These are phyloP conservation scores for Aphanomyces stellatus DNA, from an alignment of 352 stramenopile species.

Conservation along the genomic window DNA sequence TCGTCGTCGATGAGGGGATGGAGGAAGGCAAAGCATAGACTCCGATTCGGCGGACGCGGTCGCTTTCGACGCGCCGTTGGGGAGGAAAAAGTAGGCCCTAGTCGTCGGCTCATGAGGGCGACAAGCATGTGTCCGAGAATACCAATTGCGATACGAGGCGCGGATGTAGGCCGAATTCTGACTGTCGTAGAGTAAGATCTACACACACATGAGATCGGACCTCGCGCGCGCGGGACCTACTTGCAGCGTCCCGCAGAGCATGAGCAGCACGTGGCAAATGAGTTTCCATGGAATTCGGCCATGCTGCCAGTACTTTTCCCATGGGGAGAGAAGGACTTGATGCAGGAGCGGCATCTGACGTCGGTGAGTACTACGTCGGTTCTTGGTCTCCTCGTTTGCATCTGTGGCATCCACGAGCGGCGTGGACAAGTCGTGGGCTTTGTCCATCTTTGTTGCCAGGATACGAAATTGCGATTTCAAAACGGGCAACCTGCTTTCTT, in stretches of 20 bases:
- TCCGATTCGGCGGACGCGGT: conserved; percentile 25
- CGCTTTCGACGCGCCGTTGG: conserved; percentile 37
- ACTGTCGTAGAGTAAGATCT: conserved; percentile 69
- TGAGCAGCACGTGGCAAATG: conserved; percentile 58
- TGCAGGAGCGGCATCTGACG: no score
- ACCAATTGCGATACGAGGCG: conserved; percentile 78
- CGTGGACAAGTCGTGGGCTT: no score
- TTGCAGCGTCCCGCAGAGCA: conserved; percentile 32
- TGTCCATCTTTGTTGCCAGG: no score
- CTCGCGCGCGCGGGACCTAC: not conserved
- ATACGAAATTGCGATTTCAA: no score
- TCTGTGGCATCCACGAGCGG: no score
- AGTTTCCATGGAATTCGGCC: conserved; percentile 81
- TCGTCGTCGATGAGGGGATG: not conserved
- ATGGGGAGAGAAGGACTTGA: no score
- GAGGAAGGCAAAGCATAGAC: not conserved
- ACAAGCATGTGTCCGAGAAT: not conserved
- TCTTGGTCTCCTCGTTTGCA: no score
- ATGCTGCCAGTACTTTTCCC: conserved; percentile 64
- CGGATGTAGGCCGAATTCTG: conserved; percentile 82
- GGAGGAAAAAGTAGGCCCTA: conserved; percentile 80
- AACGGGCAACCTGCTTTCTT: no score
- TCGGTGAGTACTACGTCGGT: no score
- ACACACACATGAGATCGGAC: not conserved
- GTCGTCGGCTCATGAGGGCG: not conserved